These are phyloP conservation scores for Austropuccinia psidii DNA, from an alignment of 1,284 basidiomycete species.

Conservation along the genomic window DNA sequence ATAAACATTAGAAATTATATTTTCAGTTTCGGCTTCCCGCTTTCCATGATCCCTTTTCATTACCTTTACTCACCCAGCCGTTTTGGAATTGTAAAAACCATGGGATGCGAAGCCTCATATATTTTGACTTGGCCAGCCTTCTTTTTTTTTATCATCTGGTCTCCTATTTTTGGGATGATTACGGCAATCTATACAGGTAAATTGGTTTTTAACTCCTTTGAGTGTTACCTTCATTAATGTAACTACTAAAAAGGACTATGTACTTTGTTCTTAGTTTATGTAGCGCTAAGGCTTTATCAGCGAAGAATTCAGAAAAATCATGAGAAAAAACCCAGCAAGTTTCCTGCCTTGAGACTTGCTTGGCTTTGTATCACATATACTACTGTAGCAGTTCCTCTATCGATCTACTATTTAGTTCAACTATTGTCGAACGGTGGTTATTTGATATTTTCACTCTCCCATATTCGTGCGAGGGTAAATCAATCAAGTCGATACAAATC, in stretches of 20 bases:
- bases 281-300: constrained; percentile 12
- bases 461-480: constrained; percentile 13
- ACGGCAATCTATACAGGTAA: constrained; percentile 22
- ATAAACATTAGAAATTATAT: constrained; percentile 25
- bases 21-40: constrained; percentile 21
- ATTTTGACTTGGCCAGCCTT: constrained; percentile 29
- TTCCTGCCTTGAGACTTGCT: constrained; percentile 31
- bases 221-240: background rate
- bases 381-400: constrained; percentile 19
- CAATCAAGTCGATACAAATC: background rate
- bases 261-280: background rate
- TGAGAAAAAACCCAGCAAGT: constrained; percentile 2
- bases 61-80: constrained; percentile 30
- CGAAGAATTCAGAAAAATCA: background rate
- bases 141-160: constrained; percentile 34
- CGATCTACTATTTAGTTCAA: constrained; percentile 22
- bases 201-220: background rate
- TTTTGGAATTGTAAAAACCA: constrained; percentile 19
- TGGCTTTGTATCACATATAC: constrained; percentile 33
- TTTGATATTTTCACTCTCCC: background rate
- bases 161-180: constrained; percentile 30
- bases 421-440: constrained; percentile 4
- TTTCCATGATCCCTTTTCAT: constrained; percentile 21
- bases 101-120: constrained; percentile 33
- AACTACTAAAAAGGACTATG: background rate